phyloP scores from a whole-genome alignment of 2,329 filamentous ascomycete genomes.

The Septoria linicola region DNA sequence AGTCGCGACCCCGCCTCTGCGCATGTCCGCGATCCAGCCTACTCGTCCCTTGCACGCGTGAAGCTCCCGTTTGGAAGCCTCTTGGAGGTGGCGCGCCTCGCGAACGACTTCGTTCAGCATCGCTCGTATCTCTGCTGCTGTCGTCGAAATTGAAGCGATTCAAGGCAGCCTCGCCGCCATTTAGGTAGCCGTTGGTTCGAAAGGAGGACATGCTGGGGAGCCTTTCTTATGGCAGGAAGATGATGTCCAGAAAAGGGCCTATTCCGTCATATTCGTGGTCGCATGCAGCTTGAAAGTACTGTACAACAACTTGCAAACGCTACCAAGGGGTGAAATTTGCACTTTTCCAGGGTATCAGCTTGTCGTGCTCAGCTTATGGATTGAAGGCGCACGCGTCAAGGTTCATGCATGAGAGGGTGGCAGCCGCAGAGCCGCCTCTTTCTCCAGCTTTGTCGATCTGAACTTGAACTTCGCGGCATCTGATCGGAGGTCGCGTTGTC shows the following conservation, averaged over 20 bases:
- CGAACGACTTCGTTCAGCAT: slow-evolving; percentile 38
- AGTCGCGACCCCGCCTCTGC: slow-evolving; percentile 44
- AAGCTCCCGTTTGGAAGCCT: slow-evolving; percentile 36
- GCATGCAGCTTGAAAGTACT: neutral
- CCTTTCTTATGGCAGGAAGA: neutral
- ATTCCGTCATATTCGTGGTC: neutral
- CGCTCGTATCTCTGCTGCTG: slow-evolving; percentile 38
- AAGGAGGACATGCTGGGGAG: slow-evolving; percentile 3
- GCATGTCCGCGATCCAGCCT: slow-evolving; percentile 46
- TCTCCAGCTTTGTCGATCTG: no score
- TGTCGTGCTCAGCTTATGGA: neutral
- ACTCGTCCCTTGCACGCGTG: slow-evolving; percentile 32
- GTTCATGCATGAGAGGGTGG: no score
- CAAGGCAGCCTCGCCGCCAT: slow-evolving; percentile 40
- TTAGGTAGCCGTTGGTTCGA: slow-evolving; percentile 35
- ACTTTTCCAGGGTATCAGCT: neutral
- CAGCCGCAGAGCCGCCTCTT: neutral
- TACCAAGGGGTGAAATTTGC: neutral
- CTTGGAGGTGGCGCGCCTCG: slow-evolving; percentile 38
- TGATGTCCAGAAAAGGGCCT: neutral
- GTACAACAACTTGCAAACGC: neutral
- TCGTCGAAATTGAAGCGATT: slow-evolving; percentile 39
- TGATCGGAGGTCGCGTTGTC: no score
- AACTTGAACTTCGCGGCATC: no score
- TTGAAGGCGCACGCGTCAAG: neutral